Base-by-base conservation (phyloP, 495 filamentous ascomycete genomes). In the Tuber microsphaerosporum region DNA sequence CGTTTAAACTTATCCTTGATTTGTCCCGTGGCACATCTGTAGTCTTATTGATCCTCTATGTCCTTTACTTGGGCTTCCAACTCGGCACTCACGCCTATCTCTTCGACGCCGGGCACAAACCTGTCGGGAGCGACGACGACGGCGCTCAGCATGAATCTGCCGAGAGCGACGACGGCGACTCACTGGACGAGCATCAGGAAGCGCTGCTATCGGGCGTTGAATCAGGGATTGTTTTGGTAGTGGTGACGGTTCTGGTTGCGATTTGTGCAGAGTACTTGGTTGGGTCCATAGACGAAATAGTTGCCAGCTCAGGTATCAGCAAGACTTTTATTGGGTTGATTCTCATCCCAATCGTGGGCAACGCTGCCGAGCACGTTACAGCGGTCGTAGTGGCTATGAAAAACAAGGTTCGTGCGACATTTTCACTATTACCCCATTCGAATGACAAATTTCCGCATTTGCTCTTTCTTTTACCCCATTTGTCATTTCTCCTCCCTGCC, bases 311-410 rank as follows among this genome's bases (percentile, higher is more conserved):
- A 16, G 90, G 91, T 79, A 94, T 99, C 86, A 94, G 90, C 86
- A 96, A 95, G 83, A 97, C 92, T 5, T 99, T 99, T 84, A 95
- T 98, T 82, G 95, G 95, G 86, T 88, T 99, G 73, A 91, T 99
- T 76, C 87, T 99, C 48, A 92, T 99, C 68, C 95, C 95, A 41
- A 97, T 99, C 82, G 95, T 99, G 46, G 95, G 95, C 75, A 99
- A 99, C 81, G 95, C 95, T 2, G 95, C 95, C 14, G 95, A 99
- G 85, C 95, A 99, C 83, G 94, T 97, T 56, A 97, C 95, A 12
- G 95, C 95, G 19, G 91, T 94, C 56, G 91, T 97, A 43, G 94
- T 97, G 61, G 92, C 95, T 0, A 88, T 91, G 81, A 97, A 97
- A 85, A 88, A 96, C 84, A 99, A 99, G 76, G 81, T 82, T 75